Evolutionary conservation across 306 rosid species (phyloP).

Genomic region (Cucurbita argyrosperma): DNA sequence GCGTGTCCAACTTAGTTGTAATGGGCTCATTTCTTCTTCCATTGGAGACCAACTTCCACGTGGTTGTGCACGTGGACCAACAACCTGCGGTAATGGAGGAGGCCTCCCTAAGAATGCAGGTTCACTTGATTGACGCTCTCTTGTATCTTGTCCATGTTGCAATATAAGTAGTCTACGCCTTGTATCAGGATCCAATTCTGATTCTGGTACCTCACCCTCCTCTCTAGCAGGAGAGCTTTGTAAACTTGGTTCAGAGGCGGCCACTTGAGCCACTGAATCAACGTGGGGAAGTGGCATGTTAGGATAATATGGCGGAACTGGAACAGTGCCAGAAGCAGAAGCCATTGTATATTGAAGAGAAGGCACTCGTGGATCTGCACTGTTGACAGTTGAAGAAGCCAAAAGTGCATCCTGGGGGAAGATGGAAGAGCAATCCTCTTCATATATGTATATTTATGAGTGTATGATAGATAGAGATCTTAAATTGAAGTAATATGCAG

Average conservation of each 20-base stretch:
- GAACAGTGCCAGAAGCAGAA: constrained; percentile 48
- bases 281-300: constrained; percentile 49
- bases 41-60: constrained; percentile 68
- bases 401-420: constrained; percentile 48
- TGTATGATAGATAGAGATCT: not conserved
- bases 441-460: not conserved
- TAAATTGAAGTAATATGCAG: not conserved
- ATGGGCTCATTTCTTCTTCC: constrained; percentile 88
- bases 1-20: constrained; percentile 35
- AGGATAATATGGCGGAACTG: constrained; percentile 35
- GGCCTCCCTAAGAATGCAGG: constrained; percentile 61
- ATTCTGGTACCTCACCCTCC: constrained; percentile 99
- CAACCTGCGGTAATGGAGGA: constrained; percentile 32
- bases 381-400: constrained; percentile 35
- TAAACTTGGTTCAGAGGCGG: constrained; percentile 54
- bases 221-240: constrained; percentile 95
- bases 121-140: constrained; percentile 53
- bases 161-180: constrained; percentile 95
- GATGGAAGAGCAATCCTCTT: not conserved
- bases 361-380: constrained; percentile 55
- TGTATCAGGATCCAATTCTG: constrained; percentile 97
- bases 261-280: constrained; percentile 45
- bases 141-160: constrained; percentile 96
- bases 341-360: constrained; percentile 31
- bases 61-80: constrained; percentile 43